These are phyloP conservation scores for Diddensiella caesifluorescens DNA, from an alignment of 805 yeast species.

Conservation along the genomic window DNA sequence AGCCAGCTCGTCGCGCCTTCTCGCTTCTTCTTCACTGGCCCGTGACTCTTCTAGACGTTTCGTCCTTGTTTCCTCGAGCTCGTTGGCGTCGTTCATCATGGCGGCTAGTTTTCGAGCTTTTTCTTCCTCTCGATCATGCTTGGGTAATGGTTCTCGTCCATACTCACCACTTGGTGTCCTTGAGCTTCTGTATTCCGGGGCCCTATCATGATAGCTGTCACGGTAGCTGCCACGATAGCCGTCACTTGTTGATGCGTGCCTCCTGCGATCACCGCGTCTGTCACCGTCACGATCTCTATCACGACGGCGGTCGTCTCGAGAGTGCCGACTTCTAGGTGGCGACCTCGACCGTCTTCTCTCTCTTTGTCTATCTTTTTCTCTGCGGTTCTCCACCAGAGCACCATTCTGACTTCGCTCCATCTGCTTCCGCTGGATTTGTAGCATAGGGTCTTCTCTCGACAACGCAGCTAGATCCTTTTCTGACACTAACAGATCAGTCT, in stretches of 20 bases:
- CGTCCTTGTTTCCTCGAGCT: conserved; percentile 12
- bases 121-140: conserved; percentile 6
- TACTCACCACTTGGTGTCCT: neutral
- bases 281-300: conserved; percentile 15
- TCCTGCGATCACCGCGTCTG: conserved; percentile 2
- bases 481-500: neutral
- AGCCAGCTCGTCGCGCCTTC: neutral
- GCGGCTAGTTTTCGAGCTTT: conserved; percentile 13
- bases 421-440: conserved; percentile 35
- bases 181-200: neutral
- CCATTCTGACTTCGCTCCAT: conserved; percentile 9
- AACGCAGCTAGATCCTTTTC: conserved; percentile 14
- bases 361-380: neutral
- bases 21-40: conserved; percentile 9
- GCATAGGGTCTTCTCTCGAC: conserved; percentile 46
- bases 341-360: neutral
- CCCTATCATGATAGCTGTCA: neutral
- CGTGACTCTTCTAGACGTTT: conserved; percentile 11
- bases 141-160: neutral
- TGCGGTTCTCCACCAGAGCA: neutral
- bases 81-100: conserved; percentile 21
- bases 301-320: conserved; percentile 12
- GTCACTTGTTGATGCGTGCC: neutral
- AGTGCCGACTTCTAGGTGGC: conserved; percentile 7
- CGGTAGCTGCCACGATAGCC: neutral